Evolutionary conservation across 192 early-diverging fungal species (phyloP).

Genomic region (Rhizoclosmatium globosum): DNA sequence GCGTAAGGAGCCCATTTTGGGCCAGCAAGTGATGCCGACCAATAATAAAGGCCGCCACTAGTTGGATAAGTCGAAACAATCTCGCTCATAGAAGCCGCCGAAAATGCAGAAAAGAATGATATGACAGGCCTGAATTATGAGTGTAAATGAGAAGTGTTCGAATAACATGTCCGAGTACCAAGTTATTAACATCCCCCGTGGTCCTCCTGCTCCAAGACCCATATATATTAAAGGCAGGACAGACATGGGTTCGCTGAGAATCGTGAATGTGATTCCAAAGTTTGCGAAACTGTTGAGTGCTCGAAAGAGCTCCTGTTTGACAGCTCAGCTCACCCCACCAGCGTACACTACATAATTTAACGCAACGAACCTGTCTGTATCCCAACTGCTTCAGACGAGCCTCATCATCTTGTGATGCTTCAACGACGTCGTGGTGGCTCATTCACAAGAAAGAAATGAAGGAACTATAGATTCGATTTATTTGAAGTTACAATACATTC

Average conservation of each 20-base stretch:
- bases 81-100: conserved; percentile 34
- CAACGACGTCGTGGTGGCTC: too few relatives aligned
- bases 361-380: conserved; percentile 31
- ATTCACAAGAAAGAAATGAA: too few relatives aligned
- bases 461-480: too few relatives aligned
- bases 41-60: conserved; percentile 38
- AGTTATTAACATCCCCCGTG: neutral
- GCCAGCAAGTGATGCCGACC: conserved; percentile 31
- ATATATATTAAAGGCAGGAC: conserved; percentile 39
- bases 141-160: neutral
- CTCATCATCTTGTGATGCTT: conserved; percentile 28
- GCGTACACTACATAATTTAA: neutral
- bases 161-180: neutral
- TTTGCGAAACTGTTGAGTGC: conserved; percentile 37
- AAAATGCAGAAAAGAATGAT: conserved; percentile 29
- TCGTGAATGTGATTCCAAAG: conserved; percentile 41
- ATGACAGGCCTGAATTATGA: conserved; percentile 1
- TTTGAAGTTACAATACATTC: too few relatives aligned
- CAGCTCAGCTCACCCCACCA: too few relatives aligned
- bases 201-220: conserved; percentile 31
- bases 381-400: conserved; percentile 28
- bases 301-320: conserved; percentile 34
- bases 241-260: conserved; percentile 34
- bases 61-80: conserved; percentile 21
- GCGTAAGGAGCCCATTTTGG: conserved; percentile 41